Evolutionary conservation across 768 basidiomycete species (phyloP), one percentile per base, ranked within the genome.

Genomic region (Crucibulum laeve): DNA sequence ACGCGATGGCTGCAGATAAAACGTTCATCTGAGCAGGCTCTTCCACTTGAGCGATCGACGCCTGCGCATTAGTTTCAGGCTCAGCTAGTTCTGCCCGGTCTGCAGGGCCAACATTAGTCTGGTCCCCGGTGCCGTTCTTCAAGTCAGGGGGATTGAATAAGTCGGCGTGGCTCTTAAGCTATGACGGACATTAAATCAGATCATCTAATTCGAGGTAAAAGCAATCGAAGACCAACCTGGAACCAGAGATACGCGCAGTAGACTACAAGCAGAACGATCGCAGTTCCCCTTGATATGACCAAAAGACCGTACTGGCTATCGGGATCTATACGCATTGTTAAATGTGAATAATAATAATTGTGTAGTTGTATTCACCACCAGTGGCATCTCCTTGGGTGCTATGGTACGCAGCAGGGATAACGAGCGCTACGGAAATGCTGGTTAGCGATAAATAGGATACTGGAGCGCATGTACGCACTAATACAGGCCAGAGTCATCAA

Each of bases 371-470:
- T 13, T 38, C 32, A 33, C 43, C 43, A 34, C 47, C 34, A 40
- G 42, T 14, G 45, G 44, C n/a, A 23, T 43, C n/a, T 41, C 37
- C 30, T 44, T 43, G 44, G 13, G 80, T 70, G 53, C 70, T 76
- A 50, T 79, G 71, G 53, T 90, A 95, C 3, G 92, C 92, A 28
- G 93, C 92, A 24, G 92, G 92, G 45, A 95, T 88, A 53, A 95
- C 83, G 28, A 96, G 78, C 30, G 91, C 86, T 72, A 47, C 37
- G 17, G 24, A 26, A 34, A 32, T n/a, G 35, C 18, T 33, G 22
- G 15, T 21, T 24, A 17, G 35, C 22, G 22, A 23, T 19, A 33
- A 50, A n/a, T 7, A 38, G 11, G 38, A 22, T 22, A 39, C 3
- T 8, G 25, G 21, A 24, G 2, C 15, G 21, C 39, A 40, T 24